These are phyloP conservation scores for Chlorella sp. DNA, from an alignment of 139 green algal species.

Conservation along the genomic window DNA sequence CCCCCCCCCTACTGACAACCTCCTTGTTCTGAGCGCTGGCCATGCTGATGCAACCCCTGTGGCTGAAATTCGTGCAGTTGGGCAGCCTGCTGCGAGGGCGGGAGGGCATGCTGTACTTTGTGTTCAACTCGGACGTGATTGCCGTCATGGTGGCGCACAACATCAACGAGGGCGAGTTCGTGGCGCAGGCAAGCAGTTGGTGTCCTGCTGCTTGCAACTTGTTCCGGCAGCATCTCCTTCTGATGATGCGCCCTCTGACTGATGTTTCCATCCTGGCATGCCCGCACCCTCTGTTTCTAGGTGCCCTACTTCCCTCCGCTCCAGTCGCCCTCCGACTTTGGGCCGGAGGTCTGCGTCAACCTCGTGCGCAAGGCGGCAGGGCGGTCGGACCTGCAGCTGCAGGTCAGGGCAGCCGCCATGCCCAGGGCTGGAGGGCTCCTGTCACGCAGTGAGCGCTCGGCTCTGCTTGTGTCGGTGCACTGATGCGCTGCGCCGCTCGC, in stretches of 20 bases:
- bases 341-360: conserved; percentile 30
- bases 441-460: not conserved
- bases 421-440: too few species aligned
- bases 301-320: conserved; percentile 91
- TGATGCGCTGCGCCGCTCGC: conserved; percentile 7
- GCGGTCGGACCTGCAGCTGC: conserved; percentile 21
- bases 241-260: too few species aligned
- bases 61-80: conserved; percentile 1
- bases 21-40: not conserved
- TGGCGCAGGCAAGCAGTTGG: conserved; percentile 73
- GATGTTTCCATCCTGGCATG: not conserved
- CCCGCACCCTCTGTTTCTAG: conserved; percentile 23
- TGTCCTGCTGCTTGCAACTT: not conserved
- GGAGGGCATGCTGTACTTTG: conserved; percentile 97
- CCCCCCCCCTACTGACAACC: not conserved
- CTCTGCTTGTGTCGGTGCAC: not conserved
- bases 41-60: not conserved
- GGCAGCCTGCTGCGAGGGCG: conserved; percentile 15
- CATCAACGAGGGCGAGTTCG: conserved; percentile 87
- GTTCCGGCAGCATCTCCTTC: too few species aligned
- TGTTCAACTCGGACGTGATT: conserved; percentile 82
- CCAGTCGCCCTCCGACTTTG: conserved; percentile 80
- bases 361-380: conserved; percentile 58
- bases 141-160: conserved; percentile 91
- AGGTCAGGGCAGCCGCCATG: conserved; percentile 19